Conservation (phyloP, 805 yeast species). For the Nakazawaea populi region DNA sequence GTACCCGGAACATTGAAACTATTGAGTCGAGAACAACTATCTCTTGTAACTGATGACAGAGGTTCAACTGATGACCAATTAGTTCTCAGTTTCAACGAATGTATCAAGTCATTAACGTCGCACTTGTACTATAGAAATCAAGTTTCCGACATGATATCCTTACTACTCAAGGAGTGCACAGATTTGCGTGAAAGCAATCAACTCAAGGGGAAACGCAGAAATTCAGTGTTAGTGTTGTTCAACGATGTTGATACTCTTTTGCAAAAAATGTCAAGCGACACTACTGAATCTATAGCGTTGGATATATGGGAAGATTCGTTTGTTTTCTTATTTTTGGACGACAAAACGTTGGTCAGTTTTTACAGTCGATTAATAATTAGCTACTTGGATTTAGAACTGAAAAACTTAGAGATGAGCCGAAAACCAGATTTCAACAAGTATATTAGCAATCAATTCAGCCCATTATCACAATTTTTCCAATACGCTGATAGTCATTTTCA, state of each 20-base stretch:
- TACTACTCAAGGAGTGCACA: conserved; percentile 43
- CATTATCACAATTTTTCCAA: conserved; percentile 32
- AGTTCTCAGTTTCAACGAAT: conserved; percentile 40
- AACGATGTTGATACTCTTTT: conserved; percentile 21
- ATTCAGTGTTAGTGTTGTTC: conserved; percentile 13
- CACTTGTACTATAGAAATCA: conserved; percentile 88
- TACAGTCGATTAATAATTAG: conserved; percentile 9
- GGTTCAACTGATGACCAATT: conserved; percentile 17
- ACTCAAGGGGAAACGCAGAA: conserved; percentile 7
- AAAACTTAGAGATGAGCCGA: conserved; percentile 9
- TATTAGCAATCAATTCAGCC: conserved; percentile 35
- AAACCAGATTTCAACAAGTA: conserved; percentile 37
- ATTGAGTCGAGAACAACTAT: conserved; percentile 47
- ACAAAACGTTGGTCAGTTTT: neutral
- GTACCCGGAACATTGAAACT: conserved; percentile 48
- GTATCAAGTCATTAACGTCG: conserved; percentile 65
- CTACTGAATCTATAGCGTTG: conserved; percentile 11
- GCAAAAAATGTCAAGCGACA: conserved; percentile 8
- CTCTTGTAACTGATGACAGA: conserved; percentile 32
- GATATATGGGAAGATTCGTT: conserved; percentile 12
- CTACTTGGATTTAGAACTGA: conserved; percentile 1
- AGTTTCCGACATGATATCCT: conserved; percentile 72
- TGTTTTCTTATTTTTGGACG: conserved; percentile 2
- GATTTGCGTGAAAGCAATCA: conserved; percentile 18
- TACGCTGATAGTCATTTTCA: conserved; percentile 28